Evolutionary conservation across 2,329 filamentous ascomycete genomes (phyloP), one percentile per base, ranked within the genome.

Genomic region (Hypoxylon sp.): DNA sequence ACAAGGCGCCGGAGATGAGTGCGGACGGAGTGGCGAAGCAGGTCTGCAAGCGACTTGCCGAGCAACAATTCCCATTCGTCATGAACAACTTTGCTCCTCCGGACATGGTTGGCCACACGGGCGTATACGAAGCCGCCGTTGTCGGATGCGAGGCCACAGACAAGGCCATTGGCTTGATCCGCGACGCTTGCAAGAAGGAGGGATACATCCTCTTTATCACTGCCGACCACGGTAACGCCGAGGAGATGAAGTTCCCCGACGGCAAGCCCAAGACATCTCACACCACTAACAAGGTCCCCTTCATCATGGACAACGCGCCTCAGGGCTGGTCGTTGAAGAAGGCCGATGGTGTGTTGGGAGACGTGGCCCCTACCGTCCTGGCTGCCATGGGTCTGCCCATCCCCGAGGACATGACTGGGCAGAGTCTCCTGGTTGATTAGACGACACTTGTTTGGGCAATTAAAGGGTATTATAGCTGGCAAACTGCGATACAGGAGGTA

Each of bases 11-110:
- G 41, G 91, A 94, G 79, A 99, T 99, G 95, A 96, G 91, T 71
- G 94, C 93, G 66, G 91, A 88, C 68, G 90, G 84, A 40, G 95
- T 99, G 11, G 95, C 91, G 46, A 84, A 96, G 71, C 94, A 96
- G 81, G 89, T 97, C 58, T 86, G 81, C 75, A 95, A 97, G 83
- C 88, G 93, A 57, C 88, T 99, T 66, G 85, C 77, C 21, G 91
- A 96, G 76, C 86, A 89, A 72, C 87, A 90, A 73, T 97, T 93
- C 79, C 92, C 95, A 73, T 98, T 99, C 73, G 83, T 99, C 77
- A 99, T 99, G 95, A 97, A 98, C 88, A 99, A 99, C 87, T 98
- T 99, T 78, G 95, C 95, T 37, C 95, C 95, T 37, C 95, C 95
- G 15, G 95, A 99, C 80, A 99, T 99, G 95, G 95, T 99, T 65